These are phyloP conservation scores for Glycine tomentella DNA, from an alignment of 306 rosid genomes.

Conservation along the genomic window DNA sequence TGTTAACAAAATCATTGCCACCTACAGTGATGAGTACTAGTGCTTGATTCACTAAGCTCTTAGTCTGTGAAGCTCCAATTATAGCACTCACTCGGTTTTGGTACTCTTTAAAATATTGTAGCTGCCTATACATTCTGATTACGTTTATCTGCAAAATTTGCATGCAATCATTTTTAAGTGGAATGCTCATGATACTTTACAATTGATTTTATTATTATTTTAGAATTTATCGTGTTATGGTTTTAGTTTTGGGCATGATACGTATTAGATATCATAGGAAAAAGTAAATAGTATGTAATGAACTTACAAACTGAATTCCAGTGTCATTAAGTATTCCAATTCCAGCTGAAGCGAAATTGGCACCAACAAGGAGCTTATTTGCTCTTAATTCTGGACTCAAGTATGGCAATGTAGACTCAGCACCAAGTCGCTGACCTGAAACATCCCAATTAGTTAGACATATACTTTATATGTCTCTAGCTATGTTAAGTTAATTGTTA, in stretches of 20 bases:
- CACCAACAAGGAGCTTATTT: conserved; percentile 67
- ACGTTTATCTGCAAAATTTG: conserved; percentile 62
- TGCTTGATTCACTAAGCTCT: conserved; percentile 56
- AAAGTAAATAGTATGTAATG: too few species aligned
- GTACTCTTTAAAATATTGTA: conserved; percentile 60
- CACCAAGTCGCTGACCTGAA: conserved; percentile 70
- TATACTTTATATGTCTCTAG: neutral
- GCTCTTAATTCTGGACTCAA: conserved; percentile 69
- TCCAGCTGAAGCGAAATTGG: conserved; percentile 93
- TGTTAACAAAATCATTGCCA: conserved; percentile 88
- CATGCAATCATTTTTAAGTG: neutral
- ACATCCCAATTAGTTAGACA: conserved; percentile 19
- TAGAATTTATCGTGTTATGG: too few species aligned
- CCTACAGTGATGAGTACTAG: conserved; percentile 71
- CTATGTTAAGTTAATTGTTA: neutral
- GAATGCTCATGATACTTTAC: neutral
- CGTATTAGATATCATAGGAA: too few species aligned
- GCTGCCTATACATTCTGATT: conserved; percentile 69
- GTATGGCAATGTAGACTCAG: conserved; percentile 72
- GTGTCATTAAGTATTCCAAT: conserved; percentile 91
- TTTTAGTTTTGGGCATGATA: too few species aligned
- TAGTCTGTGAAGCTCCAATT: conserved; percentile 55
- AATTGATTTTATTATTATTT: too few species aligned
- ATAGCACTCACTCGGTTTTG: conserved; percentile 56
- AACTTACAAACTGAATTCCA: conserved; percentile 76